Evolutionary conservation across 208 protist species (phyloP), one percentile per base, ranked within the genome.

Genomic region (Vickermania spadyakhi): DNA sequence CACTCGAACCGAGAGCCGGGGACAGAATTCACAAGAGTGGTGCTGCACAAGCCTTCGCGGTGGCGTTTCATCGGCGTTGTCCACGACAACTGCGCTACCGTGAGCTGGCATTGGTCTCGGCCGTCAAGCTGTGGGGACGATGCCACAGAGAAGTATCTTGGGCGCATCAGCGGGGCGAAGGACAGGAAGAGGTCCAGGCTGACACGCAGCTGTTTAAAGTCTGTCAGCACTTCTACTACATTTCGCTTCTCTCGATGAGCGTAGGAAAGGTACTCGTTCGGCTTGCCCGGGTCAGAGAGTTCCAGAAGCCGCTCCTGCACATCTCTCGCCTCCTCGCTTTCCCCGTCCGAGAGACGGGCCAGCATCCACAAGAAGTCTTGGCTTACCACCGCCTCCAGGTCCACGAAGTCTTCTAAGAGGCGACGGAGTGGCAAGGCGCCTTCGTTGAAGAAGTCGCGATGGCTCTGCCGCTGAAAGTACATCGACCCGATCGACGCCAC

Each of bases 221-320:
- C 89, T 45, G 72, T 66, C 27, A 95, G 70, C n/a, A 95, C 85
- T 69, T 95, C 89, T 28, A 81, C 79, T 14, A 89, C 64, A 66
- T 90, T 95, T 30, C 89, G 77, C 68, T 95, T 95, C 68, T 95
- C 89, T 23, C 84, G 79, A 62, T 93, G 70, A 22, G 74, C 73
- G 63, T 95, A 95, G 28, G 67, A 61, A 30, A 93, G 73, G 61
- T 86, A 95, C 26, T 88, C 84, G 63, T 80, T 75, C 23, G 81
- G 57, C 56, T 78, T 52, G 7, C 64, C 56, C 21, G 78, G 71
- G 50, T 79, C 72, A 11, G 80, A 72, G 13, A 95, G 62, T 69
- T 95, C 89, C 28, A 72, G 61, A 49, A 95, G 73, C 5, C 89
- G 73, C 68, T 89, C 80, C 30, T 54, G 73, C 28, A 84, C 65